Evolutionary conservation across 164 flowering plant species (phyloP).

Genomic region (Nymphaea colorata): DNA sequence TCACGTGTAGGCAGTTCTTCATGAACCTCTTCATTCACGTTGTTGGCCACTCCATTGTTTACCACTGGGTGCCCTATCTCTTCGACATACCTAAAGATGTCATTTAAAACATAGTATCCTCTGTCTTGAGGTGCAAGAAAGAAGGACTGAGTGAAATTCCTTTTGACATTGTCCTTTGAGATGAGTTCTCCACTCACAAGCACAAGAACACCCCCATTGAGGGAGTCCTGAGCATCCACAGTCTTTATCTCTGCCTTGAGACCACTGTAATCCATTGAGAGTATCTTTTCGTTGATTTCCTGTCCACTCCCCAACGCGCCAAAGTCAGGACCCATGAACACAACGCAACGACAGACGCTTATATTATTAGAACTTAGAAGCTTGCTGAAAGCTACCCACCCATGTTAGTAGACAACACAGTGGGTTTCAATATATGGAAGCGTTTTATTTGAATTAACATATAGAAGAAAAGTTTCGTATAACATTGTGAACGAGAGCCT

Average conservation of each 20-base stretch:
- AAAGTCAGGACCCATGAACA: neutral
- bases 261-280: constrained; percentile 48
- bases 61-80: constrained; percentile 21
- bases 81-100: constrained; percentile 55
- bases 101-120: constrained; percentile 69
- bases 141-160: constrained; percentile 60
- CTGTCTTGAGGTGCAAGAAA: constrained; percentile 80
- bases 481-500: no score
- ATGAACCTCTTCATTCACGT: constrained; percentile 12
- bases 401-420: no score
- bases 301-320: constrained; percentile 11
- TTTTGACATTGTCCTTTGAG: constrained; percentile 41
- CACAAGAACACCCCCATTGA: constrained; percentile 49
- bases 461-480: no score
- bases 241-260: constrained; percentile 60
- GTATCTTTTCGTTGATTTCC: constrained; percentile 66
- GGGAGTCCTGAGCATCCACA: constrained; percentile 72
- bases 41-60: constrained; percentile 11
- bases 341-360: neutral
- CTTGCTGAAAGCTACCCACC: no score
- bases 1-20: constrained; percentile 17
- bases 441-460: no score
- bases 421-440: no score
- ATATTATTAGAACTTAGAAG: no score
- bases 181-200: constrained; percentile 67